These are phyloP conservation scores for Alternaria triticimaculans DNA, from an alignment of 2,329 filamentous ascomycete species.

Conservation along the genomic window DNA sequence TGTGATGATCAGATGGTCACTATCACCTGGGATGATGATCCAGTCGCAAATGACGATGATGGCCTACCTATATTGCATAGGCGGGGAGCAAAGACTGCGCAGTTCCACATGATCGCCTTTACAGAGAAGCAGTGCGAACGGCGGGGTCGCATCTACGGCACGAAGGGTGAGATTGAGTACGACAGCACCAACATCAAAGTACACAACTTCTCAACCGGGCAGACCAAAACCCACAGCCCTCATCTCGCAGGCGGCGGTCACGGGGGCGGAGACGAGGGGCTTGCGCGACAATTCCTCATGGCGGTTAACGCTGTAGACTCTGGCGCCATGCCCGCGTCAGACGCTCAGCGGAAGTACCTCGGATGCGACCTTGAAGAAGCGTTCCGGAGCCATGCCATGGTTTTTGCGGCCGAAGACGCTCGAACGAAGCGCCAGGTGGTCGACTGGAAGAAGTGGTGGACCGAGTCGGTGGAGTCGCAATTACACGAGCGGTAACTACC, in stretches of 20 bases:
- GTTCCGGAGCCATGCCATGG: constrained; percentile 87
- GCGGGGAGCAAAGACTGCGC: constrained; percentile 79
- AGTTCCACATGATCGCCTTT: constrained; percentile 93
- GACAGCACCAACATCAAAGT: constrained; percentile 80
- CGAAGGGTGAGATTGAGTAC: constrained; percentile 82
- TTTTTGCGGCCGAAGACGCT: constrained; percentile 93
- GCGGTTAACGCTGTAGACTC: constrained; percentile 83
- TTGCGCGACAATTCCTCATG: constrained; percentile 81
- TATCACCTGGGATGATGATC: constrained; percentile 82
- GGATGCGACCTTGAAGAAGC: constrained; percentile 87
- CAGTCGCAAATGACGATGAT: constrained; percentile 33
- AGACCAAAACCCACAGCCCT: constrained; percentile 65
- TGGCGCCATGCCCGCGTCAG: constrained; percentile 67
- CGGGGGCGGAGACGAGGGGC: constrained; percentile 80
- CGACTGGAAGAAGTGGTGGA: constrained; percentile 81
- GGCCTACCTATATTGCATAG: constrained; percentile 23
- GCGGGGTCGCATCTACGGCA: constrained; percentile 85
- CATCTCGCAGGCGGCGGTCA: constrained; percentile 68
- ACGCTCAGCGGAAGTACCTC: constrained; percentile 76
- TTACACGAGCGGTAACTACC: constrained; percentile 19
- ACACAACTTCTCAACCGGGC: constrained; percentile 70
- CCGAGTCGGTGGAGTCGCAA: constrained; percentile 56
- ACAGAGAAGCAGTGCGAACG: constrained; percentile 87
- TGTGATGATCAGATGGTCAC: constrained; percentile 92
- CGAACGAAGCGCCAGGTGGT: constrained; percentile 72